Evolutionary conservation across 371 early-diverging fungal genomes (phyloP).

Genomic region (Neoconidiobolus thromboides): DNA sequence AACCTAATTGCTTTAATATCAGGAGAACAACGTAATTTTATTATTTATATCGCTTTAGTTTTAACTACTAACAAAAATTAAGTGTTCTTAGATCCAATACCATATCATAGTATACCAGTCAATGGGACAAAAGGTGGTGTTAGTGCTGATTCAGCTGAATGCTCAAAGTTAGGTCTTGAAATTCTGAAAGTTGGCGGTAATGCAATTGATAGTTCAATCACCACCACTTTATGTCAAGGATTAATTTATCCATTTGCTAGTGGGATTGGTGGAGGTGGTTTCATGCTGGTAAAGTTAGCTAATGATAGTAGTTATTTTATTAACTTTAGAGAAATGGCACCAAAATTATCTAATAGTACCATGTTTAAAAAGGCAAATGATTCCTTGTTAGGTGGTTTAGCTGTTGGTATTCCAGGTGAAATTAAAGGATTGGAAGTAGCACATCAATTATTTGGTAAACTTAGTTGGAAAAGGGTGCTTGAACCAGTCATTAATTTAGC

Average conservation of each 20-base stretch:
- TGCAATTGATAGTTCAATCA: conserved; percentile 94
- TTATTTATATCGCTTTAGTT: too few relatives aligned
- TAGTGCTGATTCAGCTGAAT: conserved; percentile 63
- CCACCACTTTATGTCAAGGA: conserved; percentile 84
- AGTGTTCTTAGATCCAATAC: too few relatives aligned
- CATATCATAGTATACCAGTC: too few relatives aligned
- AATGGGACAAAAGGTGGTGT: conserved; percentile 45
- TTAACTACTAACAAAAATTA: too few relatives aligned
- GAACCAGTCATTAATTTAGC: conserved; percentile 60
- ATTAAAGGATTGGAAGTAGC: conserved; percentile 8
- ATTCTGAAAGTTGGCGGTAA: conserved; percentile 83
- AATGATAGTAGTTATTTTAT: conserved; percentile 19
- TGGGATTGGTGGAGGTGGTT: conserved; percentile 98
- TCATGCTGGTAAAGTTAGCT: conserved; percentile 72
- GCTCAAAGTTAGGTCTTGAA: conserved; percentile 71
- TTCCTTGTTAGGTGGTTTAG: conserved; percentile 56
- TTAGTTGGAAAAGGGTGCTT: conserved; percentile 77
- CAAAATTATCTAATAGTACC: conserved; percentile 38
- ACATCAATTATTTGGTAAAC: conserved; percentile 34
- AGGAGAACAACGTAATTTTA: too few relatives aligned
- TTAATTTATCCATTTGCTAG: conserved; percentile 83
- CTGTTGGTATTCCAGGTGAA: conserved; percentile 68
- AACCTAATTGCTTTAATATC: too few relatives aligned
- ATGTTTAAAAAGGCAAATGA: conserved; percentile 37
- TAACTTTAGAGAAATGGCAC: conserved; percentile 86